Evolutionary conservation across 208 protist genomes (phyloP).

Genomic region (Entamoeba histolytica): DNA sequence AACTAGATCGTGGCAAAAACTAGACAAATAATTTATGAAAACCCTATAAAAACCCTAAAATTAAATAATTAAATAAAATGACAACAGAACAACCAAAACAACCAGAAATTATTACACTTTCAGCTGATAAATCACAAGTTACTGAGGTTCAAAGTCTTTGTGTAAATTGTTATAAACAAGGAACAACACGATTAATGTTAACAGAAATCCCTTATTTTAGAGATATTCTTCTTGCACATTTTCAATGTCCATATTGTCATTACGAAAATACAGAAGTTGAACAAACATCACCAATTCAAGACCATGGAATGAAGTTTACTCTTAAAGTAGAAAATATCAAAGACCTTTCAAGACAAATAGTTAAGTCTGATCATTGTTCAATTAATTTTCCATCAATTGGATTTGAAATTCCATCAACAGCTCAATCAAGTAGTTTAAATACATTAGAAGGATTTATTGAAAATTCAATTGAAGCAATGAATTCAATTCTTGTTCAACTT

Average conservation of each 20-base stretch:
- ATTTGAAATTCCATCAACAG: conserved; percentile 59
- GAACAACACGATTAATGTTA: conserved; percentile 41
- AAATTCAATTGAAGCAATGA: conserved; percentile 20
- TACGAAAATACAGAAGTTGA: conserved; percentile 38
- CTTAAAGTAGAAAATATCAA: conserved; percentile 6
- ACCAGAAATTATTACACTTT: background rate
- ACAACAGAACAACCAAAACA: background rate
- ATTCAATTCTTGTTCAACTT: conserved; percentile 5
- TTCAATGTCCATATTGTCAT: conserved; percentile 45
- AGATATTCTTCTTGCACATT: conserved; percentile 39
- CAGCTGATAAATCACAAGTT: background rate
- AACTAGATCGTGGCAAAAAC: no score
- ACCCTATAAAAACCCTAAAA: no score
- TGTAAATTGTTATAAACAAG: conserved; percentile 43
- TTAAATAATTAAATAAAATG: background rate
- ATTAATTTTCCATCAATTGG: conserved; percentile 61
- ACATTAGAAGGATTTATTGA: conserved; percentile 49
- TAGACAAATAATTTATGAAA: no score
- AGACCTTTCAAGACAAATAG: conserved; percentile 64
- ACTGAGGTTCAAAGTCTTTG: conserved; percentile 37
- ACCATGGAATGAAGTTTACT: conserved; percentile 24
- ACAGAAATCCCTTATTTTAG: conserved; percentile 40
- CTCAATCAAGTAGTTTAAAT: conserved; percentile 38
- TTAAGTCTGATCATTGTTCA: conserved; percentile 63
- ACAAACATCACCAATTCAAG: conserved; percentile 22